Base-by-base conservation (phyloP, 2,329 filamentous ascomycete species). In the Penicillium sclerotiorum region DNA sequence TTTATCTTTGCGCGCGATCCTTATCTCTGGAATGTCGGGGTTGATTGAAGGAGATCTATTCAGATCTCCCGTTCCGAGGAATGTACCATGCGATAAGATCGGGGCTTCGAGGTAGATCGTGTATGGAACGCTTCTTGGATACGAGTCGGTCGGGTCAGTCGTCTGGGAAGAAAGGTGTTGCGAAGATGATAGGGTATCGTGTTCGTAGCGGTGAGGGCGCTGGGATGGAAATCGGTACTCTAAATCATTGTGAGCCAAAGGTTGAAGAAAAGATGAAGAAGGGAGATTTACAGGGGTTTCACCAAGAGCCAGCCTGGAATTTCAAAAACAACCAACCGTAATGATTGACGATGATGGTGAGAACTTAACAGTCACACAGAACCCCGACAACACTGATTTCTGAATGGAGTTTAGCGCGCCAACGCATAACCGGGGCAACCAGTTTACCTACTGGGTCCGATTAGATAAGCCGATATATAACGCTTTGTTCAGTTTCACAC, bases 51-150 rank as follows among this genome's bases (percentile, higher is more conserved):
- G 72, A 71, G 72, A 74, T 73, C 72, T 70, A 62, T 63, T 51
- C 60, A 69, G 72, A 74, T 69, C 72, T 61, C 72, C 72, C 67
- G 67, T 67, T 60, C 67, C 53, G 64, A 64, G 56, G 68, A 69
- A 73, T 73, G 65, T 60, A 73, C 72, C 72, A 74, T 74, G 68
- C 68, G 71, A 65, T 53, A 54, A 56, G 46, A 53, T 43, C 27
- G 45, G 39, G 27, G 46, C 49, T 13, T 41, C 39, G 27, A 57
- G 48, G 51, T 43, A 42, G 56, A 56, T 52, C 39, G 37, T 27
- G 35, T n/a, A 43, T 54, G 39, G 47, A 44, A 52, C 35, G 21
- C 17, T 18, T 9, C 3, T 12, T 17, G 20, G 13, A 20, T 36
- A 28, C 46, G 17, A 45, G 13, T 28, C 38, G 28, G 17, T 11